Conservation (phyloP, 2,329 filamentous ascomycete species). For the Colletotrichum ledebouriae region DNA sequence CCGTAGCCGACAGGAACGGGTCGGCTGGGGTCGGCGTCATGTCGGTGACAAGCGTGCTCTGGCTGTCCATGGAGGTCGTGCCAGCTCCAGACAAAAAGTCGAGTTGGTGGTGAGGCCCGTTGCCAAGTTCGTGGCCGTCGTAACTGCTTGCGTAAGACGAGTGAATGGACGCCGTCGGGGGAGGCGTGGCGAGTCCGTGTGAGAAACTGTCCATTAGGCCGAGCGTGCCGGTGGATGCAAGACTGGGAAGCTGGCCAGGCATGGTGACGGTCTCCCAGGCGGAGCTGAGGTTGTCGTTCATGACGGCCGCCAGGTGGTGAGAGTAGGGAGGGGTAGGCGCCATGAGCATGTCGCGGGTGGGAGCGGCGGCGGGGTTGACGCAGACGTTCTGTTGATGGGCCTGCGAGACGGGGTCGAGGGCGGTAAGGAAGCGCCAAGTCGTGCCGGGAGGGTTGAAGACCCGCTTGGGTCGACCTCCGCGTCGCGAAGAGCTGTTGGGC, state of each 20-base stretch:
- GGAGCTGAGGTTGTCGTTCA: constrained; percentile 69
- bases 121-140: constrained; percentile 49
- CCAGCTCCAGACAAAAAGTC: constrained; percentile 40
- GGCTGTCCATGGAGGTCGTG: constrained; percentile 42
- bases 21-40: constrained; percentile 37
- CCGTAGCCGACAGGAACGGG: constrained; percentile 42
- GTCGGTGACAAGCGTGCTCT: constrained; percentile 42
- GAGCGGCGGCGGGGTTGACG: constrained; percentile 41
- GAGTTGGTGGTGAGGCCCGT: constrained; percentile 41
- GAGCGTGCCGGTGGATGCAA: constrained; percentile 52
- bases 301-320: constrained; percentile 64
- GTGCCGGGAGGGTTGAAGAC: constrained; percentile 67
- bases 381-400: constrained; percentile 66
- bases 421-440: constrained; percentile 73
- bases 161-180: constrained; percentile 66
- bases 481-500: constrained; percentile 15
- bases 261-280: constrained; percentile 59
- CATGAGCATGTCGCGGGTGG: constrained; percentile 61
- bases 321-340: constrained; percentile 63
- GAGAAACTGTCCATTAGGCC: constrained; percentile 65
- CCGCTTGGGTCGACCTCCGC: constrained; percentile 37
- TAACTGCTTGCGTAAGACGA: constrained; percentile 62
- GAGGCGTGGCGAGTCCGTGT: constrained; percentile 68
- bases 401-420: constrained; percentile 70
- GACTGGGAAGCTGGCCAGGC: constrained; percentile 51